These are phyloP conservation scores for Aspergillus terreus DNA, from an alignment of 2,329 filamentous ascomycete species.

Conservation along the genomic window DNA sequence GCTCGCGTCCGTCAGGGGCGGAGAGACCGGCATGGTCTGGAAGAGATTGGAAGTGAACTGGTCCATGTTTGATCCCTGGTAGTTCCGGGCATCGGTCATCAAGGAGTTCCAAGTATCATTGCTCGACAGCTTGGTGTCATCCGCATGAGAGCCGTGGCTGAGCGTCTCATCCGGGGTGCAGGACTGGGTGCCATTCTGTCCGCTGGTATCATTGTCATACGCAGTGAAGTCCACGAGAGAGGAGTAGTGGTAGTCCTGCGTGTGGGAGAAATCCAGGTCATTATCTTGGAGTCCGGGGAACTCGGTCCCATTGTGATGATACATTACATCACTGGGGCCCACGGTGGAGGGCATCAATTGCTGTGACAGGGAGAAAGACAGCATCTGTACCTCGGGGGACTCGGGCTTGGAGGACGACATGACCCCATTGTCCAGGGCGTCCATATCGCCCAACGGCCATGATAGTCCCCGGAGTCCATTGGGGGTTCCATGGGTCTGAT, in stretches of 20 bases:
- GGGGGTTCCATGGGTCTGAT: slow-evolving; percentile 30
- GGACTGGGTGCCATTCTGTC: slow-evolving; percentile 26
- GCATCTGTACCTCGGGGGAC: slow-evolving; percentile 39
- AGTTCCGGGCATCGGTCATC: slow-evolving; percentile 30
- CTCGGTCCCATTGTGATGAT: slow-evolving; percentile 33
- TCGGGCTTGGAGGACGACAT: slow-evolving; percentile 35
- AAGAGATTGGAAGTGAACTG: slow-evolving; percentile 34
- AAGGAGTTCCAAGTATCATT: slow-evolving; percentile 35
- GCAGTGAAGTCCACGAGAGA: slow-evolving; percentile 38
- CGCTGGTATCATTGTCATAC: slow-evolving; percentile 39
- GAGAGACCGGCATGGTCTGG: slow-evolving; percentile 39
- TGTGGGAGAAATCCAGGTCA: slow-evolving; percentile 34
- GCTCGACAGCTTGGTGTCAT: slow-evolving; percentile 32
- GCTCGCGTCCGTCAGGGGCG: slow-evolving; percentile 40
- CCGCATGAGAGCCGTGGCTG: slow-evolving; percentile 36
- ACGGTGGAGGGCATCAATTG: slow-evolving; percentile 37
- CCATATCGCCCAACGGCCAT: slow-evolving; percentile 38
- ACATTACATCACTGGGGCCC: slow-evolving; percentile 38
- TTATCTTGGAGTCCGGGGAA: slow-evolving; percentile 35
- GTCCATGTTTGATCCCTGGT: slow-evolving; percentile 33
- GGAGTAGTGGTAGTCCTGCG: slow-evolving; percentile 36
- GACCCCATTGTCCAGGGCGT: slow-evolving; percentile 36
- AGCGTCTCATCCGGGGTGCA: slow-evolving; percentile 37
- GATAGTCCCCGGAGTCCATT: slow-evolving; percentile 36
- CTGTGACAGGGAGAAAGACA: slow-evolving; percentile 41